Percentiles rank a stretch among this genome's conserved stretches.
Conservation (phyloP, 2,329 filamentous ascomycete species). For the Corniculantispora saksenae region DNA sequence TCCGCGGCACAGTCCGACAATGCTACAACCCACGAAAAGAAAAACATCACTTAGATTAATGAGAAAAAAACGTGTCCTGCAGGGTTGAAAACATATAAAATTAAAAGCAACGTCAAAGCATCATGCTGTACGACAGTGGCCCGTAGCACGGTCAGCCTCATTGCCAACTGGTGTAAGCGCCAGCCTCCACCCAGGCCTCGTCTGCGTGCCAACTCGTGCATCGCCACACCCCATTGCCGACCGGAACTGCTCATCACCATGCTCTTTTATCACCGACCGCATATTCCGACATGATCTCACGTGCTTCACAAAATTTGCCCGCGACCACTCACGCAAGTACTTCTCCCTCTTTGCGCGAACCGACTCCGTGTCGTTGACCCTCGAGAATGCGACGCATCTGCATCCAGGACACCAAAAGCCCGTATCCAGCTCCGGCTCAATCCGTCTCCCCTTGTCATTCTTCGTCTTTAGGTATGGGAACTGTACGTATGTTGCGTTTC, state of each 20-base stretch:
- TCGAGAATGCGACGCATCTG: not conserved
- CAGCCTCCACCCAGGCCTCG: not conserved
- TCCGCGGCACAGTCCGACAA: too few relatives aligned
- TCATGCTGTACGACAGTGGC: not conserved
- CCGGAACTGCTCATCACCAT: not conserved
- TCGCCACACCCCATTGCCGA: not conserved
- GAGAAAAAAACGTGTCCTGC: not conserved
- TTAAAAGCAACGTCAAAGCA: not conserved
- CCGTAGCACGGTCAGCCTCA: not conserved
- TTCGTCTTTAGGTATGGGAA: not conserved
- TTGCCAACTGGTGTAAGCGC: not conserved
- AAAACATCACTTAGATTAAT: not conserved
- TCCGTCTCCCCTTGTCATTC: not conserved
- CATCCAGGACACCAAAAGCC: not conserved
- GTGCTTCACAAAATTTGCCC: not conserved
- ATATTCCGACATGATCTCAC: not conserved
- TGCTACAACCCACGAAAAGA: not conserved
- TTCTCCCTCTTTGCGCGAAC: not conserved
- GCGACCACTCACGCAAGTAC: not conserved
- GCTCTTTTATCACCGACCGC: not conserved
- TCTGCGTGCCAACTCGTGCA: not conserved
- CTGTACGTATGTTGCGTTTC: not conserved
- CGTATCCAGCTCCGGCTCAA: not conserved
- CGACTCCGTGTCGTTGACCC: not conserved
- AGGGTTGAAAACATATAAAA: not conserved